Evolutionary conservation across 768 basidiomycete species (phyloP), one percentile per base, ranked within the genome.

Genomic region (Tricholoma saponaceum): DNA sequence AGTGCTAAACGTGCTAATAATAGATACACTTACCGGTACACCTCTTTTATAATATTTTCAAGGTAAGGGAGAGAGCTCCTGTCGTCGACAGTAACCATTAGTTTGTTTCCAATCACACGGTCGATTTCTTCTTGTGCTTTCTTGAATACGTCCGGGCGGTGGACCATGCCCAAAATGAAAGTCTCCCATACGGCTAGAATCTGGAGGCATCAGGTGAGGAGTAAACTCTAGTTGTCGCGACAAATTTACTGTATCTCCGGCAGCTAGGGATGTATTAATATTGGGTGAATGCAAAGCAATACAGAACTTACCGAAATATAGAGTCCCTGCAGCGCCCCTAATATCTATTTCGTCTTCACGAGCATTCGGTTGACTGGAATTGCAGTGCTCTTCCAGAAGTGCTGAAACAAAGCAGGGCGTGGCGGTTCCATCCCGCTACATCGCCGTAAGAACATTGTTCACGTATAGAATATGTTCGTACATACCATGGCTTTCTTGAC

Each of bases 81-180:
- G 60, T 77, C 76, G 22, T 71, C 66, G 22, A 78, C 61, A 50
- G 68, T 76, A 6, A 82, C 83, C n/a, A 83, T 67, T 44, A 78
- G 74, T 51, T 73, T 65, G 32, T 58, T 65, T 37, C 77, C 77
- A 53, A 77, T 65, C 6, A 79, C 72, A 33, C 56, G 58, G 64
- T 84, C 82, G 39, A 85, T 66, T 64, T 85, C 79, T 51, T 69
- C 67, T 61, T 83, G 83, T 2, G 72, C 74, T 62, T 74, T 76
- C 61, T 67, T 70, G 47, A 79, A 73, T 12, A 80, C 72, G 0
- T 77, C 68, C 18, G 83, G 83, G 62, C 82, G 65, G 20, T 78
- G 69, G 35, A 79, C 67, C 79, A 83, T 81, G 3, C 79, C 77
- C 9, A 83, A 72, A 32, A 80, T 56, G 62, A 83, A 82, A 14